These are phyloP conservation scores for Pseudocercospora ulei DNA, from an alignment of 2,329 filamentous ascomycete species.

Conservation along the genomic window DNA sequence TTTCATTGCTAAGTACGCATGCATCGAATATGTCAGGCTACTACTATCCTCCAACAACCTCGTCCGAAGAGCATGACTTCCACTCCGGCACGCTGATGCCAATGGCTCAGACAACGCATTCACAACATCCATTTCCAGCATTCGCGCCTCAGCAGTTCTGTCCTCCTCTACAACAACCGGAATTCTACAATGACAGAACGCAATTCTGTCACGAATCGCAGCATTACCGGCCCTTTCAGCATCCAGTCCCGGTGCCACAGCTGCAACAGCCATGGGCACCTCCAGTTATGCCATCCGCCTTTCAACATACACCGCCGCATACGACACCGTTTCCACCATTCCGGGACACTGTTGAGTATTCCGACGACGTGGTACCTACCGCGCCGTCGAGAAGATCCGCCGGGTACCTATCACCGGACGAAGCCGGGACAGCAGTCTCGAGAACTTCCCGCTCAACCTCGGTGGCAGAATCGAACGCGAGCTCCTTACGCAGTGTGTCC, in stretches of 20 bases:
- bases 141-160: conserved; percentile 10
- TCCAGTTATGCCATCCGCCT: conserved; percentile 12
- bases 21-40: conserved; percentile 21
- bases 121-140: conserved; percentile 10
- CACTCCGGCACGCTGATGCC: conserved; percentile 11
- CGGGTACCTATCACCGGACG: conserved; percentile 22
- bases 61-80: conserved; percentile 18
- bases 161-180: conserved; percentile 8
- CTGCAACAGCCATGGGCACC: conserved; percentile 15
- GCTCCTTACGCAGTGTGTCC: conserved; percentile 25
- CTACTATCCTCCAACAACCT: conserved; percentile 15
- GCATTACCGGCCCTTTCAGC: conserved; percentile 14
- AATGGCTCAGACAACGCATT: conserved; percentile 10
- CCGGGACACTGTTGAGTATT: conserved; percentile 12
- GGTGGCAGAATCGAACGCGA: conserved; percentile 26
- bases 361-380: conserved; percentile 5
- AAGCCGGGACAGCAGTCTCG: conserved; percentile 10
- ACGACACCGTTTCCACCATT: conserved; percentile 17
- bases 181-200: conserved; percentile 5
- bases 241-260: conserved; percentile 7
- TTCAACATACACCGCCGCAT: conserved; percentile 5
- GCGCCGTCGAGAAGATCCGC: conserved; percentile 13
- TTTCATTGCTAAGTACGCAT: conserved; percentile 4
- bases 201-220: conserved; percentile 13
- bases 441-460: conserved; percentile 25